Conservation (phyloP, 371 early-diverging fungal genomes). For the Saksenaea oblongispora region DNA sequence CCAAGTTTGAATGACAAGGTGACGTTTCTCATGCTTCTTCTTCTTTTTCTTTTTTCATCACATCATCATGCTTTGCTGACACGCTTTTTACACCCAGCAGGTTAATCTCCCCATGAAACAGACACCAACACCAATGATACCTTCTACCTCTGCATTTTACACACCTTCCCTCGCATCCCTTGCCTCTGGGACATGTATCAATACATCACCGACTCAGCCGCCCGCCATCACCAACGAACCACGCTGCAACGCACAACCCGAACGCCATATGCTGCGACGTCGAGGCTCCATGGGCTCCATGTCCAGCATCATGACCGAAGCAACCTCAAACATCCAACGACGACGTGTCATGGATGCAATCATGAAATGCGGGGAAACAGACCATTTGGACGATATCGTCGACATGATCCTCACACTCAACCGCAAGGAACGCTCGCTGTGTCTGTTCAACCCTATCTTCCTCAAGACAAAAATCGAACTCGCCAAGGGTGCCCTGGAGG, state of each 20-base stretch:
- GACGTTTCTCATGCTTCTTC: not conserved
- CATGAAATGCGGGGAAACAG: constrained; percentile 17
- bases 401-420: constrained; percentile 50
- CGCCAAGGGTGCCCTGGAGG: constrained; percentile 45
- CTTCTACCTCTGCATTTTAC: not conserved
- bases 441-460: constrained; percentile 48
- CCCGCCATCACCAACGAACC: not conserved
- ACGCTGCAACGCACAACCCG: not conserved
- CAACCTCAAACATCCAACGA: constrained; percentile 21
- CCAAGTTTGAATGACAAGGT: not conserved
- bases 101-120: not conserved
- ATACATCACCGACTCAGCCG: not conserved
- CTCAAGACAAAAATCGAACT: constrained; percentile 37
- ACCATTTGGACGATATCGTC: constrained; percentile 40
- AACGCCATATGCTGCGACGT: constrained; percentile 26
- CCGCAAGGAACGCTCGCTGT: constrained; percentile 46
- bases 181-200: constrained; percentile 9
- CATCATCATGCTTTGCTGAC: not conserved
- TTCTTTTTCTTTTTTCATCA: not conserved
- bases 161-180: constrained; percentile 9
- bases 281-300: constrained; percentile 40
- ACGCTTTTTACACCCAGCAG: not conserved
- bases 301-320: constrained; percentile 32
- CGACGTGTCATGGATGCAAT: constrained; percentile 34
- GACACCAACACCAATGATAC: not conserved